Evolutionary conservation across 495 filamentous ascomycete species (phyloP), one percentile per base, ranked within the genome.

Genomic region (Cercophora samala): DNA sequence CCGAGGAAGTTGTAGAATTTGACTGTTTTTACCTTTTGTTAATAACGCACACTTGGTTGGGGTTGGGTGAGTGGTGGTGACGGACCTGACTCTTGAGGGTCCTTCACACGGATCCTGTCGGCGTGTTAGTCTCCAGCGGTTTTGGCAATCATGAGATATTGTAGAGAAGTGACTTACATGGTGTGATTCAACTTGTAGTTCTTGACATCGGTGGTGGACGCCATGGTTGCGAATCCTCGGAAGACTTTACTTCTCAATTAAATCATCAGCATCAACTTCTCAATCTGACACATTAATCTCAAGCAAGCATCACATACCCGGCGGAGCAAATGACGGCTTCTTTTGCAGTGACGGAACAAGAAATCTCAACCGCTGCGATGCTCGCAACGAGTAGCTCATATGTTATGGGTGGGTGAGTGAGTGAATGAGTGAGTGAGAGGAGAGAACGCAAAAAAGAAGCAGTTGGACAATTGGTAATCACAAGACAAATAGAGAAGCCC

Each of bases 1-100:
- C 95, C 95, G 18, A 99, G 90, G 81, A 92, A 91, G 70, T 97
- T 86, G 78, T 98, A 99, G 83, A 92, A 99, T 71, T 95, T 91
- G 80, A 97, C 88, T 87, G n/a, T n/a, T n/a, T n/a, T n/a, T n/a
- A n/a, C n/a, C n/a, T n/a, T n/a, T n/a, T n/a, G n/a, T n/a, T n/a
- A n/a, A n/a, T n/a, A n/a, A n/a, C n/a, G n/a, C n/a, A n/a, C n/a
- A n/a, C n/a, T n/a, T n/a, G n/a, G n/a, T n/a, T n/a, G n/a, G n/a
- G n/a, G n/a, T n/a, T n/a, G n/a, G 19, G 17, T 32, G 55, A 46
- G 42, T 26, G 24, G 54, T 22, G 9, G 5, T 42, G 22, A 71
- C 74, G 32, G 77, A 90, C 90, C 79, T 22, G 92, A 96, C 73
- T 82, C 85, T 76, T 93, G 88, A 3, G 95, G 95, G 77, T 99